phyloP scores from a whole-genome alignment of 257 asterid genomes.

The Solanum sparsipilum region DNA sequence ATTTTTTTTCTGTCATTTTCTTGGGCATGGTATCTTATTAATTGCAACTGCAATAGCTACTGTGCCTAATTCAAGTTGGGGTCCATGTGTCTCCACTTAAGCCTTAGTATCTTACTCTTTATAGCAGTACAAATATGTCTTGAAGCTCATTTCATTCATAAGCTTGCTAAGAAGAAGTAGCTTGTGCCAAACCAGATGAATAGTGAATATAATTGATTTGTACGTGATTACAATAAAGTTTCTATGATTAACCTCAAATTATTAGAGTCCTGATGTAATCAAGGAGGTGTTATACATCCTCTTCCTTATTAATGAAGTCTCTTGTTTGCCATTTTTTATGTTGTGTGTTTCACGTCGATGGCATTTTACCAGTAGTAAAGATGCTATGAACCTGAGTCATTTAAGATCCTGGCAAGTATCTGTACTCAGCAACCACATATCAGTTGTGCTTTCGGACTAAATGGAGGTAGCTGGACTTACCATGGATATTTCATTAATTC shows the following conservation, averaged over 20 bases:
- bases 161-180: not conserved
- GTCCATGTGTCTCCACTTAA: not conserved
- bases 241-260: not conserved
- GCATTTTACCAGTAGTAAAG: not conserved
- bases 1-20: not conserved
- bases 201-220: not conserved
- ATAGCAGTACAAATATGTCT: not conserved
- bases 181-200: not conserved
- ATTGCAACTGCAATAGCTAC: not conserved
- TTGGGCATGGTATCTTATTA: not conserved
- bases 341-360: not conserved
- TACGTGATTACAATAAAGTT: not conserved
- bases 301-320: not conserved
- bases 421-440: not conserved
- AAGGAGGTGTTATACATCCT: not conserved
- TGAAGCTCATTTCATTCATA: not conserved
- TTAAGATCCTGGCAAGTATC: not conserved
- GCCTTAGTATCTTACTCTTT: not conserved
- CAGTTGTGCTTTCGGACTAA: not conserved
- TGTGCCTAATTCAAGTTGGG: not conserved
- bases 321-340: not conserved
- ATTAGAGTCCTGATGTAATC: not conserved
- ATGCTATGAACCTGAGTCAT: not conserved
- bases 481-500: not conserved
- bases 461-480: not conserved